phyloP scores from a whole-genome alignment of 306 rosid genomes.

The Urtica urens region DNA sequence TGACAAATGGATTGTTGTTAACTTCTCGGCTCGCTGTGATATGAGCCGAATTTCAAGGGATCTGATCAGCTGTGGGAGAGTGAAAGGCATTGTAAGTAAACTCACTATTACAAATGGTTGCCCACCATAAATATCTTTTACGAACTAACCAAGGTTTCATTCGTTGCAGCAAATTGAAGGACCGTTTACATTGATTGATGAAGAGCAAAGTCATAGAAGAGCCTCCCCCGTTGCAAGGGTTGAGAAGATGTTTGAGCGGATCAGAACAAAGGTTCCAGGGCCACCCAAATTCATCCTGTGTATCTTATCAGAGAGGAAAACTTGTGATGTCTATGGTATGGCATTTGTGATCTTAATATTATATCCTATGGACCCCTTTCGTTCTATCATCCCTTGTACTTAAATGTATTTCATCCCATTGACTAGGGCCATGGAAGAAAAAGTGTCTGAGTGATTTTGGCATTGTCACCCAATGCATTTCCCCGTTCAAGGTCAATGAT shows the following conservation, averaged over 20 bases:
- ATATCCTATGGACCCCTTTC: not conserved
- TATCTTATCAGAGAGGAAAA: constrained; percentile 75
- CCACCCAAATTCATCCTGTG: constrained; percentile 69
- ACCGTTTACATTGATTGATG: constrained; percentile 67
- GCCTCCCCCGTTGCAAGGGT: constrained; percentile 60
- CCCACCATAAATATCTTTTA: constrained; percentile 3
- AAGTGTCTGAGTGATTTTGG: constrained; percentile 69
- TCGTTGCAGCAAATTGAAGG: constrained; percentile 64
- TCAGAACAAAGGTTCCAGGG: constrained; percentile 32
- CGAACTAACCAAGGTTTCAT: constrained; percentile 13
- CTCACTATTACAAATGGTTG: constrained; percentile 1
- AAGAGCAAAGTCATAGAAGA: constrained; percentile 48
- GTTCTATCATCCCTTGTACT: constrained; percentile 9
- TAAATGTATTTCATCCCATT: constrained; percentile 11
- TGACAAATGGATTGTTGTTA: constrained; percentile 62
- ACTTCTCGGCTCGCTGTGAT: constrained; percentile 89
- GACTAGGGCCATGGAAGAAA: constrained; percentile 90
- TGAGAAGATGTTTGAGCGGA: constrained; percentile 68
- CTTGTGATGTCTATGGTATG: constrained; percentile 68
- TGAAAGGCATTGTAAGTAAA: constrained; percentile 86
- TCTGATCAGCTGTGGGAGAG: constrained; percentile 84
- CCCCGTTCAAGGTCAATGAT: constrained; percentile 70
- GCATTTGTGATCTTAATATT: not conserved
- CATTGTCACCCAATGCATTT: constrained; percentile 66
- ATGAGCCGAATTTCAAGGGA: constrained; percentile 70